Evolutionary conservation across 805 yeast species (phyloP).

Genomic region (Monosporozyma siamensis): DNA sequence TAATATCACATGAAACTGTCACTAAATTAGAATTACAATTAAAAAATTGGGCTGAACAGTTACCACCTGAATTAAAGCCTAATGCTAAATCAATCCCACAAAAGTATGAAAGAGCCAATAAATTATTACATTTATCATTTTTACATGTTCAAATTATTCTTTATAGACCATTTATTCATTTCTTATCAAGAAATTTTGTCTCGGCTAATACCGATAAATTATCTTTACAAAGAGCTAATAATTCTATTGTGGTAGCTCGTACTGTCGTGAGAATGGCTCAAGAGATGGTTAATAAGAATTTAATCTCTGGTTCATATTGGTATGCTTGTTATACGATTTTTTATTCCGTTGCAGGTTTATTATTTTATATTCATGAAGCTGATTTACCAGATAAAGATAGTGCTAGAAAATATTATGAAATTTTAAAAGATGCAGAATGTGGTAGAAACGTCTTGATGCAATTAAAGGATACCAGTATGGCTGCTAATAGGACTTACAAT

Average conservation of each 20-base stretch:
- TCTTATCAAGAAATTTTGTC: constrained; percentile 43
- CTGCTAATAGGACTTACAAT: constrained; percentile 73
- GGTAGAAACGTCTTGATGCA: constrained; percentile 68
- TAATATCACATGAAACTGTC: constrained; percentile 39
- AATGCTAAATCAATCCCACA: constrained; percentile 27
- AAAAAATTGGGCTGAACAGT: constrained; percentile 59
- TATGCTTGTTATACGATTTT: constrained; percentile 90
- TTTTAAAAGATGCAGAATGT: constrained; percentile 67
- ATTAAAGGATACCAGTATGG: constrained; percentile 63
- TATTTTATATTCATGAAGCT: constrained; percentile 64
- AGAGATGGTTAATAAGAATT: constrained; percentile 62
- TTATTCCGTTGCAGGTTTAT: constrained; percentile 80
- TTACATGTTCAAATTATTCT: constrained; percentile 76
- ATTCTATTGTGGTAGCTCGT: constrained; percentile 77
- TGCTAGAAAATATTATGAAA: constrained; percentile 42
- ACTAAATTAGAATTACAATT: constrained; percentile 62
- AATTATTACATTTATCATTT: constrained; percentile 62
- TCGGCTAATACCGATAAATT: constrained; percentile 17
- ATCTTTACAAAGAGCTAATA: constrained; percentile 66
- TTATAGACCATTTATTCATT: constrained; percentile 84
- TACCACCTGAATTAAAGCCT: constrained; percentile 69
- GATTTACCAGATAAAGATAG: constrained; percentile 36
- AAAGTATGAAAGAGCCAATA: constrained; percentile 61
- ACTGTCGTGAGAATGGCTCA: constrained; percentile 71
- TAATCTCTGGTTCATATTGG: constrained; percentile 86